Conservation (phyloP, 2,329 filamentous ascomycete species). For the Trichoderma sp. region DNA sequence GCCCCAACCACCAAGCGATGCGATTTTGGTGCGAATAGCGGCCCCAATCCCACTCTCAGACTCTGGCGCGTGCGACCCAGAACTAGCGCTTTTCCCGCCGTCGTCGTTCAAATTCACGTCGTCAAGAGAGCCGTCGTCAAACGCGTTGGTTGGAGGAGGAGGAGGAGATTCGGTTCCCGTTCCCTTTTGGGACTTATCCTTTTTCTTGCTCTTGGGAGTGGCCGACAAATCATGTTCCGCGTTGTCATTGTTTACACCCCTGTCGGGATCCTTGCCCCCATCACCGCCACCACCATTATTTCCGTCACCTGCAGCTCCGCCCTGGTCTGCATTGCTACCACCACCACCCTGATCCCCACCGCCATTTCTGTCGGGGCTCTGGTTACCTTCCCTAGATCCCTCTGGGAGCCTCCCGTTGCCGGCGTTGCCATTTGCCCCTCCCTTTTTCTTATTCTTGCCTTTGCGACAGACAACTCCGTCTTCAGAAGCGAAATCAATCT, state of each 20-base stretch:
- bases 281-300: slow-evolving; percentile 35
- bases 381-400: slow-evolving; percentile 35
- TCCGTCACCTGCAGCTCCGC: slow-evolving; percentile 31
- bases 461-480: slow-evolving; percentile 59
- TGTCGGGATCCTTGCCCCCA: slow-evolving; percentile 45
- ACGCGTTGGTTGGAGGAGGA: slow-evolving; percentile 40
- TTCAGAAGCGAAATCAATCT: slow-evolving; percentile 62
- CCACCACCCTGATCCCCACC: slow-evolving; percentile 30
- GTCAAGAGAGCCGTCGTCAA: slow-evolving; percentile 58
- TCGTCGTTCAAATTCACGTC: slow-evolving; percentile 70
- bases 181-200: slow-evolving; percentile 40
- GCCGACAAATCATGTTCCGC: slow-evolving; percentile 38
- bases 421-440: slow-evolving; percentile 7
- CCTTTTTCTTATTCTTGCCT: slow-evolving; percentile 53
- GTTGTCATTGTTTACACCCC: slow-evolving; percentile 32
- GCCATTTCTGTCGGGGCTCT: slow-evolving; percentile 28
- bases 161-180: slow-evolving; percentile 34
- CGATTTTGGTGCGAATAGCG: slow-evolving; percentile 66
- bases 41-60: slow-evolving; percentile 54
- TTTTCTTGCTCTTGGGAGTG: slow-evolving; percentile 46
- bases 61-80: slow-evolving; percentile 55
- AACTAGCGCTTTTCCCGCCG: slow-evolving; percentile 58
- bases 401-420: slow-evolving; percentile 47
- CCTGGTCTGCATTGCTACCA: slow-evolving; percentile 27
- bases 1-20: slow-evolving; percentile 41